Base-by-base conservation (phyloP, 352 stramenopile species). In the Phytophthora pistaciae region DNA sequence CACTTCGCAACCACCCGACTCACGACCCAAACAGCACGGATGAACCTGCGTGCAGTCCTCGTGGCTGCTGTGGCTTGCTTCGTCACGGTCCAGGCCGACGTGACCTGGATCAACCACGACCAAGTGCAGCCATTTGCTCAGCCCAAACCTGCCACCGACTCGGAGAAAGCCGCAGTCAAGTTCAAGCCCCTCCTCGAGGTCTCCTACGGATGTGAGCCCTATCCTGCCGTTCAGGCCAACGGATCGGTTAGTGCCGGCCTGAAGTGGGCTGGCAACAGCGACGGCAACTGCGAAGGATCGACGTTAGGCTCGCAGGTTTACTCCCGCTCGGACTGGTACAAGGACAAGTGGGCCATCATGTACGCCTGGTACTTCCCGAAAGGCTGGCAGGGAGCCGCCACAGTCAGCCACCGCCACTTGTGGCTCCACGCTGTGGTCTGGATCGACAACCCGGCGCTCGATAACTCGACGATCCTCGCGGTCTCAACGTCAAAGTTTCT, bases 281-380 rank as follows among this genome's bases (percentile, higher is more conserved):
- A 52, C 10, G 18, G 56, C 10, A 8, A 31, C 7, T 62, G 56
- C 14, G 23, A 53, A 38, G 56, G 56, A 7, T 54, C 56, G n/a
- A n/a, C n/a, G n/a, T n/a, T n/a, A n/a, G 25, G 25, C 25, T 29
- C 25, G 3, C 25, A 29, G 5, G 25, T 29, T 2, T 29, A 29
- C 25, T 29, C 25, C 3, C 25, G 25, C 25, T 29, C 25, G 25
- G 25, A 29, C 25, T 29, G 25, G 25, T 29, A 29, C 25, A 29
- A 29, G 25, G 71, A 56, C 53, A 61, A 64, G 23, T 78, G 56
- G 56, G 77, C 57, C 38, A 62, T 72, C 56, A 62, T 66, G 64
- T 71, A 71, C 49, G 57, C 64, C 13, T 66, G 57, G 64, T 81
- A 84, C 64, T 81, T 84, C 57, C 74, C 77, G 20, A 81, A 84